A percentile compares a stretch with the other conserved stretches of the same genome.
Evolutionary conservation across 2,329 filamentous ascomycete genomes (phyloP).

Genomic region (Alternaria gansuensis): DNA sequence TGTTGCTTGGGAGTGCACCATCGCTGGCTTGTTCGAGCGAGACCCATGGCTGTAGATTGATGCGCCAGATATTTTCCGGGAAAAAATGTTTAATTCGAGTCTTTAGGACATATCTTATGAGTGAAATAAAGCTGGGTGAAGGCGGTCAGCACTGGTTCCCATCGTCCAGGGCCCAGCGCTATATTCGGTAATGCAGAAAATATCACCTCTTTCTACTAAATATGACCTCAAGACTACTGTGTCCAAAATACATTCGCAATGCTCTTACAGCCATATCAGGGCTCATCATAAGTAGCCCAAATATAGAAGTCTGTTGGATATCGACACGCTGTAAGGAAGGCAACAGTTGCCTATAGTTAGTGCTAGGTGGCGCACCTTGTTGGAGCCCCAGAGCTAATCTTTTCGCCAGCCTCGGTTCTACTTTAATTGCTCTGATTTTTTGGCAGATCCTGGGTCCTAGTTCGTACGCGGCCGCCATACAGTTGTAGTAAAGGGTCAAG

Average conservation of each 20-base stretch:
- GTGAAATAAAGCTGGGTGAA: not conserved
- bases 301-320: constrained; percentile 1
- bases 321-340: constrained; percentile 13
- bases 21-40: not conserved
- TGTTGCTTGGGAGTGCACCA: not conserved
- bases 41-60: not conserved
- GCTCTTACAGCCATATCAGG: constrained; percentile 13
- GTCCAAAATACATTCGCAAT: constrained; percentile 10
- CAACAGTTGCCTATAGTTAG: constrained; percentile 9
- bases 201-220: not conserved
- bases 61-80: not conserved
- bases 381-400: constrained; percentile 3
- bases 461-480: constrained; percentile 13
- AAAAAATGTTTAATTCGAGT: not conserved
- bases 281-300: constrained; percentile 9
- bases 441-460: constrained; percentile 9
- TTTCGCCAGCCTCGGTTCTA: constrained; percentile 10
- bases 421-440: constrained; percentile 5
- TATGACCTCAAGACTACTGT: constrained; percentile 1
- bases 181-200: not conserved
- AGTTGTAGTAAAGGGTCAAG: constrained; percentile 10
- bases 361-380: not conserved
- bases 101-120: not conserved
- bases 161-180: not conserved
- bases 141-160: not conserved